Evolutionary conservation across 345 rosid genomes (phyloP).

Genomic region (Populus simonii): DNA sequence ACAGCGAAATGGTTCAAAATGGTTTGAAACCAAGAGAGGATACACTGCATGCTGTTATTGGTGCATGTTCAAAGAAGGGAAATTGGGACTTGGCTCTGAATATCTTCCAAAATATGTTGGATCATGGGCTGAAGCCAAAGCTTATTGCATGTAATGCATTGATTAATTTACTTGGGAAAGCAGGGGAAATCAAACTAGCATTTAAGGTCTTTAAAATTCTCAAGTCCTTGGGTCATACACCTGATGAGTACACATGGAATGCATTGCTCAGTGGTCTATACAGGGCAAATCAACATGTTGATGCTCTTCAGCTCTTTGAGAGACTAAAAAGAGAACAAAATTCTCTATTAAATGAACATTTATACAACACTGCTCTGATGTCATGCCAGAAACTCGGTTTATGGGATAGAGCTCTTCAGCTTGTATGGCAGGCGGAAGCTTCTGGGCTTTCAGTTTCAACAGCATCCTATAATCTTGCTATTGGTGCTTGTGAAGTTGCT

Average conservation of each 20-base stretch:
- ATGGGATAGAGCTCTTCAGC: slow-evolving; percentile 76
- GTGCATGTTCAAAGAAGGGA: slow-evolving; percentile 58
- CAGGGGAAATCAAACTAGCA: slow-evolving; percentile 54
- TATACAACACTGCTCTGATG: slow-evolving; percentile 58
- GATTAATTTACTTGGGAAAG: slow-evolving; percentile 67
- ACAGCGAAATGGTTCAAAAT: slow-evolving; percentile 56
- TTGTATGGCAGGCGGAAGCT: slow-evolving; percentile 68
- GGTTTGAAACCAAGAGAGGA: slow-evolving; percentile 49
- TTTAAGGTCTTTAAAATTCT: slow-evolving; percentile 48
- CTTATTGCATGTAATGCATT: slow-evolving; percentile 63
- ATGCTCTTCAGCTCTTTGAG: slow-evolving; percentile 67
- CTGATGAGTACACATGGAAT: slow-evolving; percentile 78
- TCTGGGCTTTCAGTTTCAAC: slow-evolving; percentile 49
- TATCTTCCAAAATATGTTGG: slow-evolving; percentile 53
- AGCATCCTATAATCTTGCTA: slow-evolving; percentile 60
- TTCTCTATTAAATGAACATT: slow-evolving; percentile 42
- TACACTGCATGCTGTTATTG: slow-evolving; percentile 55
- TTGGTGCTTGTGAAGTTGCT: slow-evolving; percentile 65
- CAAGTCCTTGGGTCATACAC: slow-evolving; percentile 51
- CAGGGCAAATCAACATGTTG: slow-evolving; percentile 49
- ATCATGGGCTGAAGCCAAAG: slow-evolving; percentile 49
- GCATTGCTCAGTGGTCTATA: slow-evolving; percentile 60
- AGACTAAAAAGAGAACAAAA: slow-evolving; percentile 36
- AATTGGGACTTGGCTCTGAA: slow-evolving; percentile 55
- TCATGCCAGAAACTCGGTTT: slow-evolving; percentile 72